Conservation (phyloP, 257 asterid species). For the Misopates orontium region DNA sequence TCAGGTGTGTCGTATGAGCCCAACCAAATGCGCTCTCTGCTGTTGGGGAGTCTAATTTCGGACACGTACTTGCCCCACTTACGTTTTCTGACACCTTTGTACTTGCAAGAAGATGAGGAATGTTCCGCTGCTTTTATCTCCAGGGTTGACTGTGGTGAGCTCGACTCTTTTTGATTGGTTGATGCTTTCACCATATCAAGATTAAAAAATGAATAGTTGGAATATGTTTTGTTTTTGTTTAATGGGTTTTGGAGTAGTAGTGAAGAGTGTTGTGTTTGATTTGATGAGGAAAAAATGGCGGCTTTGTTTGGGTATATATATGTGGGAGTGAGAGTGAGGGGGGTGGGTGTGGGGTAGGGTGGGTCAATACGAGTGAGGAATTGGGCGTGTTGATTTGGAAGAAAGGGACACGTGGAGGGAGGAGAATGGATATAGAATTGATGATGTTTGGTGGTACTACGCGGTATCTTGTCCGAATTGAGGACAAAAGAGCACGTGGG, state of each 20-base stretch:
- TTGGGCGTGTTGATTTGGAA: conserved; percentile 24
- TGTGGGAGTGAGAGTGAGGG: background rate
- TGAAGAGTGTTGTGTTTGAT: too few species aligned
- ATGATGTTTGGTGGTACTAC: background rate
- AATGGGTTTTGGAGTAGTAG: background rate
- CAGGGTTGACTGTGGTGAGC: conserved; percentile 9
- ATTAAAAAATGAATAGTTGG: background rate
- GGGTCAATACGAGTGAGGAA: conserved; percentile 20
- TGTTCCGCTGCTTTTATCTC: background rate
- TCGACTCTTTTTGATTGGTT: too few species aligned
- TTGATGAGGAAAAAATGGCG: too few species aligned
- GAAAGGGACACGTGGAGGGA: conserved; percentile 24
- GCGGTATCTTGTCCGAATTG: conserved; percentile 37
- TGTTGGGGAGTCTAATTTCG: conserved; percentile 77
- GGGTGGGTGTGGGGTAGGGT: conserved; percentile 19
- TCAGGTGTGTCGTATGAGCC: conserved; percentile 76
- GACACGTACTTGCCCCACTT: conserved; percentile 91
- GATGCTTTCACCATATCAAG: conserved; percentile 48
- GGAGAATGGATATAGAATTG: background rate
- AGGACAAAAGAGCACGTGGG: conserved; percentile 22
- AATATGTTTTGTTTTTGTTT: too few species aligned
- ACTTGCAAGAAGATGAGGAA: conserved; percentile 39
- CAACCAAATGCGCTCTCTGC: conserved; percentile 70
- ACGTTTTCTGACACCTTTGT: conserved; percentile 72
- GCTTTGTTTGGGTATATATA: too few species aligned